Conservation (phyloP, 139 green algal genomes). For the Edaphochlamys debaryana region DNA sequence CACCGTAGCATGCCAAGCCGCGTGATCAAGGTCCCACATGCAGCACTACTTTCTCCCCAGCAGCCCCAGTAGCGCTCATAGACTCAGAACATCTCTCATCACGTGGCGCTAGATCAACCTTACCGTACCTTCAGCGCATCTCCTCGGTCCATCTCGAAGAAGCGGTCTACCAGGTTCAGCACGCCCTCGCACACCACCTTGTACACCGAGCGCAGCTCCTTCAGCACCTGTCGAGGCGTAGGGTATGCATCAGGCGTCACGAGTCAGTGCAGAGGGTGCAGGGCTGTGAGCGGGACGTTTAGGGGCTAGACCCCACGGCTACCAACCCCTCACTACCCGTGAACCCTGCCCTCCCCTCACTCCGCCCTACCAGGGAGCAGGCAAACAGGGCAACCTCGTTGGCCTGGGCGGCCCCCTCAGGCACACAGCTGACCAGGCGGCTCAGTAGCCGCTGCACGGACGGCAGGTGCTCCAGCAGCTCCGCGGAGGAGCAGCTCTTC, state of each 20-base stretch:
- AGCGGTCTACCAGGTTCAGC: slow-evolving; percentile 95
- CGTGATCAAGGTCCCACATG: too few species aligned
- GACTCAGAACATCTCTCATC: too few species aligned
- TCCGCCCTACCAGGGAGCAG: slow-evolving; percentile 42
- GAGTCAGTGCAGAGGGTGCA: too few species aligned
- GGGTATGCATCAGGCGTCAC: too few species aligned
- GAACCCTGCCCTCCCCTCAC: background rate
- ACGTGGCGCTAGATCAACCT: too few species aligned
- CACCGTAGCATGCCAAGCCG: too few species aligned
- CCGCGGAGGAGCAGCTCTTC: slow-evolving; percentile 50
- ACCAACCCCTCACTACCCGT: too few species aligned
- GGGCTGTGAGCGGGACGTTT: too few species aligned
- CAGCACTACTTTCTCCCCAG: too few species aligned
- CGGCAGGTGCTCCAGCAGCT: slow-evolving; percentile 88
- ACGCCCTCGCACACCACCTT: slow-evolving; percentile 90
- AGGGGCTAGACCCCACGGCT: too few species aligned
- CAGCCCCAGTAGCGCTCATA: too few species aligned
- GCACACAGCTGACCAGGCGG: slow-evolving; percentile 81
- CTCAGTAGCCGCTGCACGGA: slow-evolving; percentile 23
- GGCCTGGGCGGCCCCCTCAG: slow-evolving; percentile 70
- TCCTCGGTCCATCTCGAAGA: slow-evolving; percentile 91
- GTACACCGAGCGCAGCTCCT: slow-evolving; percentile 82
- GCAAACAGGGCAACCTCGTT: slow-evolving; percentile 73
- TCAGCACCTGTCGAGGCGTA: slow-evolving; percentile 59
- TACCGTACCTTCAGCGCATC: slow-evolving; percentile 68